Conservation (phyloP, 2,329 filamentous ascomycete genomes). For the Calonectria ilicicola region DNA sequence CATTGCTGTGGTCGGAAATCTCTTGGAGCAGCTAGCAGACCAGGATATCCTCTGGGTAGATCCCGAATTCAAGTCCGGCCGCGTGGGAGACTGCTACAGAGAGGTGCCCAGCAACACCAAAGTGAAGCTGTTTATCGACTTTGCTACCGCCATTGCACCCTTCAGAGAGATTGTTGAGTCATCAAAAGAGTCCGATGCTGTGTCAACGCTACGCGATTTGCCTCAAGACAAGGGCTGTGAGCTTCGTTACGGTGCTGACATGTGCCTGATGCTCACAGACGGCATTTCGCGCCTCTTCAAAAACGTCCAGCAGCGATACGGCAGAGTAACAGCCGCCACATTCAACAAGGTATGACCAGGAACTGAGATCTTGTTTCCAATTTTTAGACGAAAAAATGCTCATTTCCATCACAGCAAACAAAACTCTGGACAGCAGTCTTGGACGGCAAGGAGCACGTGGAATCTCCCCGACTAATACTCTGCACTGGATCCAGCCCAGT, state of each 20-base stretch:
- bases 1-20: constrained; percentile 70
- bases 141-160: constrained; percentile 63
- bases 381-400: background rate
- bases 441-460: constrained; percentile 48
- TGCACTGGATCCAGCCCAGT: constrained; percentile 69
- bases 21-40: constrained; percentile 62
- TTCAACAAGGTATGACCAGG: constrained; percentile 31
- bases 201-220: constrained; percentile 63
- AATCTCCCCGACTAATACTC: constrained; percentile 60
- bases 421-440: constrained; percentile 38
- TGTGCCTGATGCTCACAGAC: constrained; percentile 58
- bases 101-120: constrained; percentile 74
- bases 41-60: constrained; percentile 70
- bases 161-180: constrained; percentile 64
- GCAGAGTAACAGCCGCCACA: constrained; percentile 52
- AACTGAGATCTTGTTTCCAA: background rate
- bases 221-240: constrained; percentile 68
- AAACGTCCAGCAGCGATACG: constrained; percentile 52
- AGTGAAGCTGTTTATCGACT: constrained; percentile 68
- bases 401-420: constrained; percentile 2
- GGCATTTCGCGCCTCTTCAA: constrained; percentile 54
- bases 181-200: constrained; percentile 63
- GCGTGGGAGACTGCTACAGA: constrained; percentile 66
- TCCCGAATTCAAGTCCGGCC: constrained; percentile 64
- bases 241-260: constrained; percentile 68